These are phyloP conservation scores for Lactarius quietus DNA, from an alignment of 768 basidiomycete genomes.

Conservation along the genomic window DNA sequence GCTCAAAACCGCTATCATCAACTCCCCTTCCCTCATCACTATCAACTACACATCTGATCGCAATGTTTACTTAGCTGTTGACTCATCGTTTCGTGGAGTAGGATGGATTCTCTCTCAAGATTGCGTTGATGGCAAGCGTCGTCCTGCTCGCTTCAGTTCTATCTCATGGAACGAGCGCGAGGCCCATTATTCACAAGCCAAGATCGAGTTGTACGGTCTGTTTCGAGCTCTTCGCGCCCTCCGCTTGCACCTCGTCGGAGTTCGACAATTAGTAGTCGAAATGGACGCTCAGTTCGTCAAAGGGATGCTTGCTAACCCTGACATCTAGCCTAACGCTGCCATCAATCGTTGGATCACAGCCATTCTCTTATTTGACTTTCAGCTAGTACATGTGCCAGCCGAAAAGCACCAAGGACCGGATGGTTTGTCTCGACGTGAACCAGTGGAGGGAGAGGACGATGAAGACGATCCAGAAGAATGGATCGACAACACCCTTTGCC, in stretches of 20 bases:
- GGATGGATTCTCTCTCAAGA: no score
- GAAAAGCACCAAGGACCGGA: conserved; percentile 30
- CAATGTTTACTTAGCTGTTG: no score
- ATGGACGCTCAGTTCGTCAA: conserved; percentile 40
- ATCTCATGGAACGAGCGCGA: no score
- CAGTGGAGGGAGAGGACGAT: background rate
- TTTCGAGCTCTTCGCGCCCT: conserved; percentile 1
- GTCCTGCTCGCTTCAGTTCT: no score
- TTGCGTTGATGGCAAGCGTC: no score
- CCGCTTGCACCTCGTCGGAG: conserved; percentile 31
- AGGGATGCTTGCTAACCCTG: conserved; percentile 41
- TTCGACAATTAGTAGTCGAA: conserved; percentile 30
- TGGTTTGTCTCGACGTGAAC: conserved; percentile 29
- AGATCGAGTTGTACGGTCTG: no score
- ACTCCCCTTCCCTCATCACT: no score
- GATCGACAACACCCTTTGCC: no score
- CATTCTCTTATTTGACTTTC: conserved; percentile 39
- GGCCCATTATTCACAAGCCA: no score
- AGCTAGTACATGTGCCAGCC: conserved; percentile 37
- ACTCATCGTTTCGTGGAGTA: no score
- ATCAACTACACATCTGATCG: no score
- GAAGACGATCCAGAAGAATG: background rate
- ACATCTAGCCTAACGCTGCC: conserved; percentile 36
- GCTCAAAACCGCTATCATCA: no score
- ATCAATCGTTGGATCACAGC: conserved; percentile 43